A percentile compares a stretch with the other conserved stretches of the same genome.
Conservation (phyloP, 2,329 filamentous ascomycete genomes). For the Lachnellula subtilissima region DNA sequence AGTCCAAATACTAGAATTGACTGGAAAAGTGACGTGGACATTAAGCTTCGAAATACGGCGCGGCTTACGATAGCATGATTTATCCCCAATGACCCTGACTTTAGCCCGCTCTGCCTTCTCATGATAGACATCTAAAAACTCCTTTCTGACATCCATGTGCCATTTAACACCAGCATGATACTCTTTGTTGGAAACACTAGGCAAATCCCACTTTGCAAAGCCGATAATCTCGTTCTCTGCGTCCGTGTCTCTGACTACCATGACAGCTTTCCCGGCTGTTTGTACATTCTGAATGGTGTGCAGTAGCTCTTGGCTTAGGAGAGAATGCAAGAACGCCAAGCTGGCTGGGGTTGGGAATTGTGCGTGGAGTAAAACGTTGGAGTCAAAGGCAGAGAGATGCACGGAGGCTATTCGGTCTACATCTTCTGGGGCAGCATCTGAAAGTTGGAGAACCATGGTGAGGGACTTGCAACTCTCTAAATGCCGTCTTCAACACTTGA, state of each 20-base stretch:
- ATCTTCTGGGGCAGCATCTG: conserved; percentile 17
- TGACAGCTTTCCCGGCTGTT: conserved; percentile 13
- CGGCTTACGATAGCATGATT: conserved; percentile 26
- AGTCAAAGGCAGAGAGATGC: conserved; percentile 29
- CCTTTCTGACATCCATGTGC: conserved; percentile 15
- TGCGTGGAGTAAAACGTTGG: conserved; percentile 22
- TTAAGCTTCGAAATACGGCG: neutral
- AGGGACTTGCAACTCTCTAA: neutral
- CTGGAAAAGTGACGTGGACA: neutral
- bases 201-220: conserved; percentile 29
- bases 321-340: conserved; percentile 11
- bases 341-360: conserved; percentile 24
- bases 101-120: conserved; percentile 18
- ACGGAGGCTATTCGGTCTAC: conserved; percentile 22
- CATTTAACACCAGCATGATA: conserved; percentile 9
- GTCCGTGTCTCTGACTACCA: conserved; percentile 22
- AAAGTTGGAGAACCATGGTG: conserved; percentile 21
- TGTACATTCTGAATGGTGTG: conserved; percentile 9
- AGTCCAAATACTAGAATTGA: neutral
- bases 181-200: conserved; percentile 2
- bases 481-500: neutral
- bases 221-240: conserved; percentile 17
- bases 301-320: conserved; percentile 20
- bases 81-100: conserved; percentile 17
- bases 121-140: conserved; percentile 20